Conservation (phyloP, 2,329 filamentous ascomycete species). For the Zymoseptoria brevis region DNA sequence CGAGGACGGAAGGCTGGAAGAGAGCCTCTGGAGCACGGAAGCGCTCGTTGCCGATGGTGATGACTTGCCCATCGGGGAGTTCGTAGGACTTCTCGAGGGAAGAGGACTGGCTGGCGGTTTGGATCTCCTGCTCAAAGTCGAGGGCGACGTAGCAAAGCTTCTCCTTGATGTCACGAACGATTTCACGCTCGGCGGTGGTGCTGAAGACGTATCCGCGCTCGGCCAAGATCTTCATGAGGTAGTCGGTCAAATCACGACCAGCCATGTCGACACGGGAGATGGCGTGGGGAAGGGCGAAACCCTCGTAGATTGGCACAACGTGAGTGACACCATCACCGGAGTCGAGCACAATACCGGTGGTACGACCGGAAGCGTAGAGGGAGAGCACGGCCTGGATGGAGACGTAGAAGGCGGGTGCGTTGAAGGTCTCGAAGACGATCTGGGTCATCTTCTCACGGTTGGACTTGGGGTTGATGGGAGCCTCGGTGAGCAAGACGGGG, state of each 20-base stretch:
- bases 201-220: conserved; percentile 99
- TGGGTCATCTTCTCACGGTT: conserved; percentile 99
- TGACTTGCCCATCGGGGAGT: conserved; percentile 98
- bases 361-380: conserved; percentile 99
- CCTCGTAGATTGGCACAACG: conserved; percentile 99
- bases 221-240: conserved; percentile 99
- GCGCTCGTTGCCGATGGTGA: conserved; percentile 99
- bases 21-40: conserved; percentile 99
- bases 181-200: conserved; percentile 99
- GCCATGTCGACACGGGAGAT: conserved; percentile 99
- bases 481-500: conserved; percentile 97
- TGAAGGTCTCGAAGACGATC: conserved; percentile 99
- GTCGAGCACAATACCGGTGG: conserved; percentile 99
- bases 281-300: conserved; percentile 99
- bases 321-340: conserved; percentile 99
- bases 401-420: conserved; percentile 99
- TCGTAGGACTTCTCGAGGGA: conserved; percentile 99
- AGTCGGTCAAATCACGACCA: conserved; percentile 98
- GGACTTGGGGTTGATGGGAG: conserved; percentile 99
- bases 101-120: conserved; percentile 98
- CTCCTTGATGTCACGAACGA: conserved; percentile 99
- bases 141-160: conserved; percentile 99
- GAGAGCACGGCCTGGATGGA: conserved; percentile 99
- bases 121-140: conserved; percentile 99
- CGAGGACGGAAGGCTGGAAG: conserved; percentile 96